phyloP scores from a whole-genome alignment of 1,284 basidiomycete species.

The Leccinum subspadiceum region DNA sequence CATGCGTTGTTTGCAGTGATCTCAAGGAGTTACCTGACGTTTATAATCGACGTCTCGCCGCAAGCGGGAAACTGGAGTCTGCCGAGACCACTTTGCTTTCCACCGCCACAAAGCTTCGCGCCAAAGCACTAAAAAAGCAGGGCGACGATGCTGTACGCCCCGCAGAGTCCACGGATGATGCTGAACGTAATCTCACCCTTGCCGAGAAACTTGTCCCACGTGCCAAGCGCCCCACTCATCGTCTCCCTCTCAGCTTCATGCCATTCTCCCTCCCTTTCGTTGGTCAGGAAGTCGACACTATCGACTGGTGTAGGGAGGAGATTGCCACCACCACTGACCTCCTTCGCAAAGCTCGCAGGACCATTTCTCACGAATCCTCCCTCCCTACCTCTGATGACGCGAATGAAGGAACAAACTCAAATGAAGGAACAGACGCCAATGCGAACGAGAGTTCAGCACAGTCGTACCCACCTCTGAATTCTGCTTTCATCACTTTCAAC shows the following conservation, averaged over 20 bases:
- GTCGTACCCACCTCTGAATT: slow-evolving; percentile 72
- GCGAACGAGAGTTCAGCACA: slow-evolving; percentile 29
- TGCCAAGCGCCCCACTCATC: slow-evolving; percentile 77
- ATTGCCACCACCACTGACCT: slow-evolving; percentile 53
- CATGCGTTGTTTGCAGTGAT: slow-evolving; percentile 40
- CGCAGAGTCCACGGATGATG: slow-evolving; percentile 27
- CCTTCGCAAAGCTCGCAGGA: slow-evolving; percentile 49
- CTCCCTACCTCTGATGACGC: slow-evolving; percentile 13
- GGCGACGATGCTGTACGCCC: slow-evolving; percentile 17
- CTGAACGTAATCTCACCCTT: slow-evolving; percentile 45
- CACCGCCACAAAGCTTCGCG: slow-evolving; percentile 66
- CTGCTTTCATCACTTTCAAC: slow-evolving; percentile 93
- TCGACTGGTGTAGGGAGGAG: slow-evolving; percentile 84
- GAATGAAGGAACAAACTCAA: slow-evolving; percentile 10
- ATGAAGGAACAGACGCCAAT: slow-evolving; percentile 15
- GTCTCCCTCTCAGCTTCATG: slow-evolving; percentile 55
- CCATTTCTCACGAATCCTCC: slow-evolving; percentile 28
- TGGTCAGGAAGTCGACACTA: slow-evolving; percentile 86
- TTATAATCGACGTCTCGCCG: slow-evolving; percentile 75
- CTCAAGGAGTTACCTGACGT: slow-evolving; percentile 82
- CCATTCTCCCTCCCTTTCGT: slow-evolving; percentile 64
- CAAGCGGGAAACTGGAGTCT: slow-evolving; percentile 78
- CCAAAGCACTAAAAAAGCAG: slow-evolving; percentile 46
- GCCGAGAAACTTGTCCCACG: slow-evolving; percentile 64
- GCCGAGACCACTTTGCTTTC: slow-evolving; percentile 79